phyloP scores from a whole-genome alignment of 2,329 filamentous ascomycete genomes.

The Fusarium continuum region DNA sequence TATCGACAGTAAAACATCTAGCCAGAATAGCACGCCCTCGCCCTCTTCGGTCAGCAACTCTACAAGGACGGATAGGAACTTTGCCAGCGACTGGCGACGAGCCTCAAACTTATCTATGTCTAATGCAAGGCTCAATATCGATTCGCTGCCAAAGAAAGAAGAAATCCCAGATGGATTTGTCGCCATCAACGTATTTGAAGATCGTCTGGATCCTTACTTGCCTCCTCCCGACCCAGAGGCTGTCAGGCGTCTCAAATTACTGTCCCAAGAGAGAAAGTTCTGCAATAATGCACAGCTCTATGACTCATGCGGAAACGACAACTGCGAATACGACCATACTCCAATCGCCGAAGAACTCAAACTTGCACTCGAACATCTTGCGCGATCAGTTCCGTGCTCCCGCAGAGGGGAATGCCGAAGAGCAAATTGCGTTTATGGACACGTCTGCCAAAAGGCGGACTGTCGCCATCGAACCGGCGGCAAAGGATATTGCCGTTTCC shows the following conservation, averaged over 20 bases:
- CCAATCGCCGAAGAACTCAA: constrained; percentile 31
- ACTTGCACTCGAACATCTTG: constrained; percentile 19
- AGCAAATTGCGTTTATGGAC: constrained; percentile 29
- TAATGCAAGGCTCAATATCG: constrained; percentile 10
- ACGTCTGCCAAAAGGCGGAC: constrained; percentile 35
- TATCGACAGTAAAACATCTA: constrained; percentile 16
- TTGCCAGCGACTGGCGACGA: constrained; percentile 8
- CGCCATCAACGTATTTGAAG: constrained; percentile 21
- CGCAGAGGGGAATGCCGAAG: constrained; percentile 23
- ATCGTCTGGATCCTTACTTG: constrained; percentile 34
- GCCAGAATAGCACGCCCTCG: constrained; percentile 20
- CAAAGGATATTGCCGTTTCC: constrained; percentile 33
- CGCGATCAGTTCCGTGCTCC: constrained; percentile 33
- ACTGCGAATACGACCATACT: constrained; percentile 33
- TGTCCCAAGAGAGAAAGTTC: constrained; percentile 24
- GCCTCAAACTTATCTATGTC: neutral
- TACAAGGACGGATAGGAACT: constrained; percentile 12
- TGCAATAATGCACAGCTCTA: constrained; percentile 36
- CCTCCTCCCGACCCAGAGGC: constrained; percentile 2
- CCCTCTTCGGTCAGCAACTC: constrained; percentile 10
- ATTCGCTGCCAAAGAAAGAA: constrained; percentile 19
- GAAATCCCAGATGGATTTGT: constrained; percentile 26
- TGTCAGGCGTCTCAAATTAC: constrained; percentile 21
- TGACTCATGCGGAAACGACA: constrained; percentile 19
- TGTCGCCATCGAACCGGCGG: constrained; percentile 30